Evolutionary conservation across 2,329 filamentous ascomycete species (phyloP), one percentile per base, ranked within the genome.

Genomic region (Colletotrichum tabaci): DNA sequence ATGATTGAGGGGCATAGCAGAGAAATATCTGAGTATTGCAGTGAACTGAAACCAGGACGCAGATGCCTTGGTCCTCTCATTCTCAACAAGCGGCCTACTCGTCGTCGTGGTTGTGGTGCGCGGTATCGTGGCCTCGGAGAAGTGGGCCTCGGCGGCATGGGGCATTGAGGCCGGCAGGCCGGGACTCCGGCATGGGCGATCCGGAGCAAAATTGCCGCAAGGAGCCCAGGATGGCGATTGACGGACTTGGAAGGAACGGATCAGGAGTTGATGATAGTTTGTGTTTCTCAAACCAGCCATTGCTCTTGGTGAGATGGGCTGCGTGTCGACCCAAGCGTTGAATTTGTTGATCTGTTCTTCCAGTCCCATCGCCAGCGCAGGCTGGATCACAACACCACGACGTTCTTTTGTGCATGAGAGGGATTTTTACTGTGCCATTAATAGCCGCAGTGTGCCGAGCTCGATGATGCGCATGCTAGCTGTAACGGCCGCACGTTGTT

Each of bases 21-120:
- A 12, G 74, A 76, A 30, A 30, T 30, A 6, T 1, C 5, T 30
- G 26, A 30, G 1, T 1, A 30, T 6, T 30, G 26, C 26, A 30
- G 26, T 30, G 1, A 30, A 30, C 26, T 30, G 26, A 30, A 30
- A 30, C 26, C 30, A 35, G 8, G 30, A 1, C 8, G 30, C 30
- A 35, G 8, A 35, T 35, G 8, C 30, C 30, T 9, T 35, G 30
- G 30, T 35, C 30, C 9, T 35, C 30, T 35, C 30, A 9, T 35
- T 35, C 30, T 30, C 26, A 30, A 30, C 4, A 30, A 30, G 26
- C 68, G 87, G 87, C 3, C 75, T 88, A 44, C 77, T 86, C 10
- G 86, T 88, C 21, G 81, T 84, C 16, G 86, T 89, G 0, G 86
- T 88, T 21, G 81, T 84, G 16, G 86, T 89, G 0, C 75, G 88